Conservation (phyloP, 208 protist genomes). For the Trypanosoma melophagium region DNA sequence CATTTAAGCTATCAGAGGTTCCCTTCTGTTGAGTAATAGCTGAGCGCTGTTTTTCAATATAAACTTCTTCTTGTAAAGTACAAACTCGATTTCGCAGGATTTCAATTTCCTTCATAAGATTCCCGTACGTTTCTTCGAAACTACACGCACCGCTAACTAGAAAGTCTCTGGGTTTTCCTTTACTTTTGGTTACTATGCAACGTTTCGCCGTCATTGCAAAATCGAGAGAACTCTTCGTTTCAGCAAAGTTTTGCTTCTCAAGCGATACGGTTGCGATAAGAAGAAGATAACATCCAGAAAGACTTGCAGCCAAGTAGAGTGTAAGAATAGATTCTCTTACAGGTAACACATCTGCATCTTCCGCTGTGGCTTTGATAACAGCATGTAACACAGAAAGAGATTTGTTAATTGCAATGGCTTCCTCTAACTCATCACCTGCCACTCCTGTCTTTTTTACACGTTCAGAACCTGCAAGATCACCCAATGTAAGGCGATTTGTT, state of each 20-base stretch:
- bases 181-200: constrained; percentile 50
- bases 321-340: constrained; percentile 62
- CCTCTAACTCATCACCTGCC: constrained; percentile 63
- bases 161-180: constrained; percentile 25
- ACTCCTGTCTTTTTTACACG: constrained; percentile 80
- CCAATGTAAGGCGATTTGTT: constrained; percentile 69
- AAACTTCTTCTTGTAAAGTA: constrained; percentile 33
- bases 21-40: neutral
- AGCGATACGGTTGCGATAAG: constrained; percentile 73
- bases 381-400: constrained; percentile 88
- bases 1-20: neutral
- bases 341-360: constrained; percentile 41
- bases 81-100: constrained; percentile 34
- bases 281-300: constrained; percentile 64
- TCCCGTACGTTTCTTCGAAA: constrained; percentile 23
- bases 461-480: constrained; percentile 94
- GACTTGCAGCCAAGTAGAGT: constrained; percentile 57
- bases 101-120: constrained; percentile 30
- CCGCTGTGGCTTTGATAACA: constrained; percentile 43
- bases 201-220: constrained; percentile 58
- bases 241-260: constrained; percentile 51
- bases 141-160: constrained; percentile 18
- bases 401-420: constrained; percentile 92
- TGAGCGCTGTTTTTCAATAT: constrained; percentile 24
- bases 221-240: constrained; percentile 73